Conservation (phyloP, 495 filamentous ascomycete genomes). For the Chaetomium cochliodes region DNA sequence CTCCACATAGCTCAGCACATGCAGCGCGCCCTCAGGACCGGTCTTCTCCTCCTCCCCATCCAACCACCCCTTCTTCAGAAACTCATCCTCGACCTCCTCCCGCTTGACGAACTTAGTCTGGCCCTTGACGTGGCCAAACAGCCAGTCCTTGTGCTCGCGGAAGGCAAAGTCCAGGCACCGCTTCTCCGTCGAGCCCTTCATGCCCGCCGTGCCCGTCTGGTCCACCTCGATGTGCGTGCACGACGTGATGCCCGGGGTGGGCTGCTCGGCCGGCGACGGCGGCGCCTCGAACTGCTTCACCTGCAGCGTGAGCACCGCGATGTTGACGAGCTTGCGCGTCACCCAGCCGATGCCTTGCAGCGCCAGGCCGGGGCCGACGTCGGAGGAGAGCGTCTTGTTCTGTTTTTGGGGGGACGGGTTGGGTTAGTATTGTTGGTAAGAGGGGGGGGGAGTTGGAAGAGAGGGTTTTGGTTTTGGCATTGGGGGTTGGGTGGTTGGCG, state of each 20-base stretch:
- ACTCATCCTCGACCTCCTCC: slow-evolving; percentile 43
- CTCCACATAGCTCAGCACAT: slow-evolving; percentile 55
- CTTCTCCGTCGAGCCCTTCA: slow-evolving; percentile 68
- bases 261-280: slow-evolving; percentile 42
- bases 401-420: slow-evolving; percentile 34
- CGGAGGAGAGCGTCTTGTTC: slow-evolving; percentile 78
- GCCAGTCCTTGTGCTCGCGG: slow-evolving; percentile 72
- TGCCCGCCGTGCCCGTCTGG: slow-evolving; percentile 69
- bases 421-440: not conserved
- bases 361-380: slow-evolving; percentile 66
- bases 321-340: slow-evolving; percentile 69
- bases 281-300: slow-evolving; percentile 60
- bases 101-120: slow-evolving; percentile 53
- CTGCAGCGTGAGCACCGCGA: slow-evolving; percentile 70
- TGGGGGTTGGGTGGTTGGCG: not conserved
- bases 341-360: slow-evolving; percentile 86
- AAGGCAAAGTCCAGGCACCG: slow-evolving; percentile 68
- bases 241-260: slow-evolving; percentile 32
- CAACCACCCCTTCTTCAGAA: slow-evolving; percentile 52
- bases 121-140: slow-evolving; percentile 74
- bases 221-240: slow-evolving; percentile 75
- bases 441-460: not conserved
- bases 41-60: slow-evolving; percentile 49
- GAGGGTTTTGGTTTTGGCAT: slow-evolving; percentile 2
- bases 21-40: slow-evolving; percentile 50